Percentiles rank a stretch among this genome's conserved stretches.
phyloP scores from a whole-genome alignment of 306 rosid species.

The Vachellia collinsii region DNA sequence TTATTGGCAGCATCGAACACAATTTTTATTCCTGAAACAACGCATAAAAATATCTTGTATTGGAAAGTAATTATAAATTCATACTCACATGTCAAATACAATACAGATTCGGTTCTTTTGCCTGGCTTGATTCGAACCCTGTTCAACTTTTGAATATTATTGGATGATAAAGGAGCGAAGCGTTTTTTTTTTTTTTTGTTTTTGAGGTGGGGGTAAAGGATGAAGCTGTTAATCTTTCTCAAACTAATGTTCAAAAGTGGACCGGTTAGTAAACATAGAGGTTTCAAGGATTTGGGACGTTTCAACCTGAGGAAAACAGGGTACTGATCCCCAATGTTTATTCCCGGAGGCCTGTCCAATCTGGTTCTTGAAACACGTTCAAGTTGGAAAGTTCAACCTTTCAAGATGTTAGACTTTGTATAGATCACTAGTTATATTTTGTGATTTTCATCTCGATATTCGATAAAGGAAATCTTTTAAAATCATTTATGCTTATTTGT shows the following conservation, averaged over 20 bases:
- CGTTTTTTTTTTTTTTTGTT: neutral
- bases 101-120: neutral
- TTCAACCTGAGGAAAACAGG: neutral
- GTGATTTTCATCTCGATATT: too few species aligned
- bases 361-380: neutral
- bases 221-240: neutral
- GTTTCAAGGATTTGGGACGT: neutral
- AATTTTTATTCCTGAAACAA: neutral
- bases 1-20: neutral
- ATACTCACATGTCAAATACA: neutral
- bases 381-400: neutral
- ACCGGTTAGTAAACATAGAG: neutral
- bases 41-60: neutral
- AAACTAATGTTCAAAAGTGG: neutral
- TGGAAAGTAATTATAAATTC: neutral
- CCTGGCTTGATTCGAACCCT: neutral
- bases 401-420: neutral
- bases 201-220: too few species aligned
- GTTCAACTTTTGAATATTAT: neutral
- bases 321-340: neutral
- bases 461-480: too few species aligned
- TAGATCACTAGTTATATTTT: too few species aligned
- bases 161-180: neutral
- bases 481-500: neutral
- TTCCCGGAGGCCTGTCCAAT: neutral